Percentiles rank a stretch among this genome's conserved stretches.
These are phyloP conservation scores for Schizophyllum amplum DNA, from an alignment of 1,284 basidiomycete genomes.

Conservation along the genomic window DNA sequence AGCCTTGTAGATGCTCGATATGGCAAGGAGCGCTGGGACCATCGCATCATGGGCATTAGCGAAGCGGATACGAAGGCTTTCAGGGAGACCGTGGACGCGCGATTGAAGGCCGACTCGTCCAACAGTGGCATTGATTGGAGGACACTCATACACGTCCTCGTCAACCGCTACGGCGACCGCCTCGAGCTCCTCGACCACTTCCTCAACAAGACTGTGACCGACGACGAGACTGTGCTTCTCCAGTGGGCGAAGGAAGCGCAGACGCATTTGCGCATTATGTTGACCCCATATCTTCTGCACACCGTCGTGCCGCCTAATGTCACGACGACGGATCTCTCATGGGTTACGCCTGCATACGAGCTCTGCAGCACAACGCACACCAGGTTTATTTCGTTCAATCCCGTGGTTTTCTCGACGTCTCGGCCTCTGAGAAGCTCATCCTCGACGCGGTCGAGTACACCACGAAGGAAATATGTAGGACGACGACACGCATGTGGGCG, in stretches of 20 bases:
- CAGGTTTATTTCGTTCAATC: slow-evolving; percentile 6
- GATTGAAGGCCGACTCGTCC: not conserved
- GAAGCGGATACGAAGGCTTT: slow-evolving; percentile 16
- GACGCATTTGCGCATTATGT: slow-evolving; percentile 26
- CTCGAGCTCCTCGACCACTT: slow-evolving; percentile 32
- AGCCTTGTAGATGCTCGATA: slow-evolving; percentile 25
- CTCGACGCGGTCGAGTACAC: slow-evolving; percentile 17
- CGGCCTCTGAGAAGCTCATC: slow-evolving; percentile 16
- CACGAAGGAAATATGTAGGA: slow-evolving; percentile 22
- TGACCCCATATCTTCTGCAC: slow-evolving; percentile 27
- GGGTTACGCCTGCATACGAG: slow-evolving; percentile 18
- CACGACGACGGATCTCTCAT: slow-evolving; percentile 9
- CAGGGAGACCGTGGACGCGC: slow-evolving; percentile 14
- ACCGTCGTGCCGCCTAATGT: slow-evolving; percentile 7
- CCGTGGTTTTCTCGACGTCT: slow-evolving; percentile 3
- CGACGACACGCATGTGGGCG: slow-evolving; percentile 18
- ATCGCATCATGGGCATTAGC: slow-evolving; percentile 26
- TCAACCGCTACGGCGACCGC: slow-evolving; percentile 33
- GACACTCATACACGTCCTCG: slow-evolving; percentile 28
- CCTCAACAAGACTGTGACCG: slow-evolving; percentile 18
- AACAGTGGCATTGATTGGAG: slow-evolving; percentile 36
- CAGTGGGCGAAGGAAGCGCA: slow-evolving; percentile 16
- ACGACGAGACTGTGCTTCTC: slow-evolving; percentile 4
- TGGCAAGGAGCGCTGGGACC: slow-evolving; percentile 23
- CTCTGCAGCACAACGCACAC: slow-evolving; percentile 25